Evolutionary conservation across 345 rosid species (phyloP).

Genomic region (Lumnitzera racemosa): DNA sequence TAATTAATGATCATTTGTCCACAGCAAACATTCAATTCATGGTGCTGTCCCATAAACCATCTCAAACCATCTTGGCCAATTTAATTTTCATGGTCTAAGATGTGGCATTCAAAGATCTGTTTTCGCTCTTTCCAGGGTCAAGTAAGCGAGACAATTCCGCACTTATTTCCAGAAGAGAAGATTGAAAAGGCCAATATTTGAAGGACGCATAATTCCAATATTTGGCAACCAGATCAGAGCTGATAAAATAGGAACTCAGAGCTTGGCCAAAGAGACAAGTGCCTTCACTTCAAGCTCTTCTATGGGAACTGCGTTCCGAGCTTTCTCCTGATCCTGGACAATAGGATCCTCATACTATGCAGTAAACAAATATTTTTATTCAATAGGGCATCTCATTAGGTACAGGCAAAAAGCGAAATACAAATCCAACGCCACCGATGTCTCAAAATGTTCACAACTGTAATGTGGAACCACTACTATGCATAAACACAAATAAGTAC

Average conservation of each 20-base stretch:
- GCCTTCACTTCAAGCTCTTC: slow-evolving; percentile 88
- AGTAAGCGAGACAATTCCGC: too few species aligned
- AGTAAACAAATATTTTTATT: not conserved
- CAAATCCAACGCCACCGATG: not conserved
- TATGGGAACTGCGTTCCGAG: slow-evolving; percentile 63
- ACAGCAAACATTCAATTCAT: too few species aligned
- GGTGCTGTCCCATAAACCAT: too few species aligned
- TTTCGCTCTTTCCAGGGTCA: too few species aligned
- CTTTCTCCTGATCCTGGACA: slow-evolving; percentile 54
- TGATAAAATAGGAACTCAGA: slow-evolving; percentile 12
- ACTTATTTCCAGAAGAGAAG: too few species aligned
- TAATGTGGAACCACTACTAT: not conserved
- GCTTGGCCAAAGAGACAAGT: slow-evolving; percentile 79
- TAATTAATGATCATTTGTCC: too few species aligned
- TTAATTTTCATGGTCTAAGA: too few species aligned
- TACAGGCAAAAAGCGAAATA: not conserved
- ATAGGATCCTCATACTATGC: slow-evolving; percentile 78
- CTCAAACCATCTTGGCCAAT: too few species aligned
- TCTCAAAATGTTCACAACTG: not conserved
- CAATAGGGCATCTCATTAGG: too few species aligned
- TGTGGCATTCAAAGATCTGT: too few species aligned
- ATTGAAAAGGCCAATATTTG: too few species aligned
- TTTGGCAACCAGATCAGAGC: not conserved
- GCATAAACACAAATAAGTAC: too few species aligned
- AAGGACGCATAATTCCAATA: not conserved